Conservation (phyloP, 2,329 filamentous ascomycete species). For the Monosporascus ibericus region DNA sequence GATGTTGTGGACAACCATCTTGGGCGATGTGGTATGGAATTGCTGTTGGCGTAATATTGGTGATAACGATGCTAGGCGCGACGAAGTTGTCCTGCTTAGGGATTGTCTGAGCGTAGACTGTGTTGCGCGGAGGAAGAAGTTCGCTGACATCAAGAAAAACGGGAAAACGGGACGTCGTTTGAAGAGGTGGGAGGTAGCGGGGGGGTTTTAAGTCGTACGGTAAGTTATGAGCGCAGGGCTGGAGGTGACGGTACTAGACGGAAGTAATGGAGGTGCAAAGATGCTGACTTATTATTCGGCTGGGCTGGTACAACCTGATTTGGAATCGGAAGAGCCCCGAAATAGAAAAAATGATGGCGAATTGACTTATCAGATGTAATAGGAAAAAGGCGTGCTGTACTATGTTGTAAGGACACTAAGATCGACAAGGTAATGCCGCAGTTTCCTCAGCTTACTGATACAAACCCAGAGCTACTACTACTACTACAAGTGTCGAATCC, state of each 20-base stretch:
- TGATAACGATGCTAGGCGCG: conserved; percentile 7
- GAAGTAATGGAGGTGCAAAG: too few species aligned
- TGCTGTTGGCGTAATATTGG: conserved; percentile 10
- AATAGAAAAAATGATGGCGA: neutral
- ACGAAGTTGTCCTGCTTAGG: conserved; percentile 10
- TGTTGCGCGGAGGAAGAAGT: conserved; percentile 13
- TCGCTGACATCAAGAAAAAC: conserved; percentile 12
- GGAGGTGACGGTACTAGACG: too few species aligned
- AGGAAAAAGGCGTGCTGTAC: neutral
- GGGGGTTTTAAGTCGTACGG: conserved; percentile 3
- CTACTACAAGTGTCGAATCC: neutral
- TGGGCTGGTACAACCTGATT: neutral
- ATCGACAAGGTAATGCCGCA: neutral
- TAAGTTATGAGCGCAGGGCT: too few species aligned
- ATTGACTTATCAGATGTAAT: neutral
- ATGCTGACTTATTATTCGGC: neutral
- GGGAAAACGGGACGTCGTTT: too few species aligned
- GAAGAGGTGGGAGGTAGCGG: too few species aligned
- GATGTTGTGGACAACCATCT: conserved; percentile 37
- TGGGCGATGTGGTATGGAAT: conserved; percentile 34
- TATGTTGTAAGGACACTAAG: neutral
- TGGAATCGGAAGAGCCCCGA: too few species aligned
- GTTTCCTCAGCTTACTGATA: neutral
- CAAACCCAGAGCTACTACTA: neutral
- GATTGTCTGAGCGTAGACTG: conserved; percentile 16